Percentiles rank a stretch among this genome's conserved stretches.
Conservation (phyloP, 768 basidiomycete genomes). For the Hypholoma sublateritium region DNA sequence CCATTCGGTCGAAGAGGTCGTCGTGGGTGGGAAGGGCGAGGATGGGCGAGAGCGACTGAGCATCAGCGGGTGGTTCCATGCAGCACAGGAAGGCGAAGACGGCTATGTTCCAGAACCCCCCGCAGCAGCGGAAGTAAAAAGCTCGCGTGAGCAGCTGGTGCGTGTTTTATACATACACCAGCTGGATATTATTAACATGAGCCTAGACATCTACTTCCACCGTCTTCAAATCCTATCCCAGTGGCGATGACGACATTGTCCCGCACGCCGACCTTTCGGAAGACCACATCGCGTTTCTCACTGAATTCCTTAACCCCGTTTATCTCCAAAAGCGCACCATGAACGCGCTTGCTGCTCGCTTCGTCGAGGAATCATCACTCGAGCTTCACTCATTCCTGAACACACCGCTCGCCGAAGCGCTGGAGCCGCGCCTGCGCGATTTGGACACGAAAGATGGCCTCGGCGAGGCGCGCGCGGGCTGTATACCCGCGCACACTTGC, state of each 20-base stretch:
- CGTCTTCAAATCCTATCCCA: constrained; percentile 54
- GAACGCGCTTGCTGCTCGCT: constrained; percentile 74
- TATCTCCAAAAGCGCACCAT: constrained; percentile 86
- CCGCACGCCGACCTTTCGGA: constrained; percentile 54
- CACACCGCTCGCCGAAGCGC: constrained; percentile 60
- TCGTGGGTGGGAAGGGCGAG: constrained; percentile 68
- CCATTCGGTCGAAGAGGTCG: constrained; percentile 95
- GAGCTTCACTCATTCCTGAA: constrained; percentile 87
- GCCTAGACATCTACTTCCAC: constrained; percentile 62
- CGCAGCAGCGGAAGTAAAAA: constrained; percentile 50
- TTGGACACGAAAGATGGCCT: constrained; percentile 67
- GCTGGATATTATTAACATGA: constrained; percentile 5
- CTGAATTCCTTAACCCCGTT: constrained; percentile 83
- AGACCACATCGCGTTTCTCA: constrained; percentile 69
- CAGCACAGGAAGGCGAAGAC: constrained; percentile 87
- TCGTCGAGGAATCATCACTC: constrained; percentile 83
- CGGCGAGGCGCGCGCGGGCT: constrained; percentile 46
- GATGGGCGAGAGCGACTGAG: constrained; percentile 78
- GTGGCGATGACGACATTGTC: constrained; percentile 45
- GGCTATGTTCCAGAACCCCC: constrained; percentile 64
- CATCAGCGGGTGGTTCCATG: constrained; percentile 97
- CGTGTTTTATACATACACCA: constrained; percentile 31
- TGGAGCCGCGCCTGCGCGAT: constrained; percentile 65
- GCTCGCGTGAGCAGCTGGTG: constrained; percentile 92
- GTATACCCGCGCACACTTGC: constrained; percentile 66